Conservation (phyloP, 1,139 yeast genomes). For the Wickerhamomyces sp. region DNA sequence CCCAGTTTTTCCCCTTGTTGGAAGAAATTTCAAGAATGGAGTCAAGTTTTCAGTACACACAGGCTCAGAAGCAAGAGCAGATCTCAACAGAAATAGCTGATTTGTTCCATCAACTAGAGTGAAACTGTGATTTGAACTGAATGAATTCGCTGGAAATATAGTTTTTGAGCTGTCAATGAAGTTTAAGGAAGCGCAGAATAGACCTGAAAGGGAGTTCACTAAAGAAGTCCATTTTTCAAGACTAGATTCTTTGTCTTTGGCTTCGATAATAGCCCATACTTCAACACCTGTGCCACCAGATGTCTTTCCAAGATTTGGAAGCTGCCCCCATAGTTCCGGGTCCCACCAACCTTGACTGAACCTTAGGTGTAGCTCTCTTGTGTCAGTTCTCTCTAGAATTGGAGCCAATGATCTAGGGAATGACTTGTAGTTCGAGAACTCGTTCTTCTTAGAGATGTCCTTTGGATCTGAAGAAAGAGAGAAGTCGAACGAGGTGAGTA, state of each 20-base stretch:
- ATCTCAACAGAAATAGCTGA: constrained; percentile 59
- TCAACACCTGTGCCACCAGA: constrained; percentile 98
- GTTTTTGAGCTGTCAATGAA: constrained; percentile 80
- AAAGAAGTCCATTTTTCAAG: constrained; percentile 64
- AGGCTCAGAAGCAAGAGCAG: constrained; percentile 92
- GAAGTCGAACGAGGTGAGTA: constrained; percentile 68
- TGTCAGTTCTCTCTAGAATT: constrained; percentile 58
- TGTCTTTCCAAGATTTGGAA: constrained; percentile 65
- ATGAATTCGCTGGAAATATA: constrained; percentile 58
- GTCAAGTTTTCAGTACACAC: constrained; percentile 96
- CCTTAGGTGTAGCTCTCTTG: constrained; percentile 75
- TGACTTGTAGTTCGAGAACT: constrained; percentile 54
- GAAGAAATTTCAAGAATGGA: constrained; percentile 84
- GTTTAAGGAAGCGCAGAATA: constrained; percentile 92
- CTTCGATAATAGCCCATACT: constrained; percentile 81
- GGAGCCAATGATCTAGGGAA: constrained; percentile 86
- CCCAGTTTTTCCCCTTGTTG: constrained; percentile 92
- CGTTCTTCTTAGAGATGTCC: constrained; percentile 26
- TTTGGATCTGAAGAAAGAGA: constrained; percentile 50
- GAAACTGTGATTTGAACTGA: constrained; percentile 28
- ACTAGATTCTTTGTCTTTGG: constrained; percentile 51
- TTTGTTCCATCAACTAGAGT: constrained; percentile 27
- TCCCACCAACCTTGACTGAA: constrained; percentile 98
- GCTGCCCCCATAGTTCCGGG: constrained; percentile 77
- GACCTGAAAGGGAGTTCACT: constrained; percentile 77